These are phyloP conservation scores for Blastobotrys peoriensis DNA, from an alignment of 805 yeast genomes.

Conservation along the genomic window DNA sequence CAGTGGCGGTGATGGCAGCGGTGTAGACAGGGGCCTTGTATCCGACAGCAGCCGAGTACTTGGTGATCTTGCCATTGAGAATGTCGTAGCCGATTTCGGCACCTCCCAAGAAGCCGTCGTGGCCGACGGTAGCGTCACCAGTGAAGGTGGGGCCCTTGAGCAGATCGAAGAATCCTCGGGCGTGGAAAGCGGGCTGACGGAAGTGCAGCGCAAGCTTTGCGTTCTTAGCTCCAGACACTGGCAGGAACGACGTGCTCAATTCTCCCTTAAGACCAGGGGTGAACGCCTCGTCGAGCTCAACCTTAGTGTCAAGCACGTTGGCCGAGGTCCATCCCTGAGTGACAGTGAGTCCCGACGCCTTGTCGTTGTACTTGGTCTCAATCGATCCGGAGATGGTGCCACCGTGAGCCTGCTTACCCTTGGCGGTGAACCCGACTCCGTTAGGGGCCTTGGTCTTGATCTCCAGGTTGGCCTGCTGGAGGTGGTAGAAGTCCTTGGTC, in stretches of 20 bases:
- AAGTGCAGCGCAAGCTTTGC: slow-evolving; percentile 87
- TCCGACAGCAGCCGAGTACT: slow-evolving; percentile 90
- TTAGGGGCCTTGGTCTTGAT: slow-evolving; percentile 92
- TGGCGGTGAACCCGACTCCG: slow-evolving; percentile 90
- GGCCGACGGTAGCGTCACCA: slow-evolving; percentile 92
- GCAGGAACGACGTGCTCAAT: slow-evolving; percentile 79
- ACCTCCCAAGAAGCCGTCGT: slow-evolving; percentile 95
- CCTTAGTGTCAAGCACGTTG: slow-evolving; percentile 84
- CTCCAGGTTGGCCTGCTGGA: slow-evolving; percentile 78
- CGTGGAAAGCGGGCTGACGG: slow-evolving; percentile 88
- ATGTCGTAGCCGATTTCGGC: slow-evolving; percentile 97
- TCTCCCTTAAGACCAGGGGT: slow-evolving; percentile 95
- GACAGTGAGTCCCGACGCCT: slow-evolving; percentile 82
- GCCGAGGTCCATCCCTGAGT: slow-evolving; percentile 98
- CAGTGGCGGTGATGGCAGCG: slow-evolving; percentile 75
- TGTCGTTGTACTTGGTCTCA: slow-evolving; percentile 90
- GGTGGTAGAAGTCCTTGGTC: slow-evolving; percentile 89
- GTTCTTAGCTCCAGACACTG: slow-evolving; percentile 70
- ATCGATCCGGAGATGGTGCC: slow-evolving; percentile 80
- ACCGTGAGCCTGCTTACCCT: slow-evolving; percentile 79
- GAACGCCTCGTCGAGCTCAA: slow-evolving; percentile 85
- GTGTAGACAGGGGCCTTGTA: slow-evolving; percentile 86
- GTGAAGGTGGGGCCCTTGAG: slow-evolving; percentile 93
- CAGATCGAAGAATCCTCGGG: slow-evolving; percentile 91
- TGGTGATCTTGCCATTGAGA: slow-evolving; percentile 84